Conservation (phyloP, 2,329 filamentous ascomycete genomes). For the Sporothrix globosa region DNA sequence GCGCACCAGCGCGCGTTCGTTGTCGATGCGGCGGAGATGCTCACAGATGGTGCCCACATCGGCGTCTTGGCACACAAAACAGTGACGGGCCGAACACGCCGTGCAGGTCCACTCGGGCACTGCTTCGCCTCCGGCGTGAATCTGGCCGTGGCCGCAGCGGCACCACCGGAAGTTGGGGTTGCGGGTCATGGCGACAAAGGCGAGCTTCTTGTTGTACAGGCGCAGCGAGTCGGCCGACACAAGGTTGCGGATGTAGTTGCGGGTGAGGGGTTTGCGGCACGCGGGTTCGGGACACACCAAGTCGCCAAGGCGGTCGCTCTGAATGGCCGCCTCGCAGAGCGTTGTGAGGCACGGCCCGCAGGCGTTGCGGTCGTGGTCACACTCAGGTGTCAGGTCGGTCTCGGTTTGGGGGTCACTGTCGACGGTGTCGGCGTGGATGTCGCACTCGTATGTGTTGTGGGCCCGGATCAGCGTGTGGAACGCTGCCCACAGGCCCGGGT, state of each 20-base stretch:
- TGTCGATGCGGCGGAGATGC: not conserved
- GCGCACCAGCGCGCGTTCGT: not conserved
- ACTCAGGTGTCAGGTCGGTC: slow-evolving; percentile 1
- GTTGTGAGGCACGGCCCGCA: not conserved
- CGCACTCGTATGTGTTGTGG: slow-evolving; percentile 13
- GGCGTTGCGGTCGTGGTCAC: slow-evolving; percentile 24
- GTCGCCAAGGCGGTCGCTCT: slow-evolving; percentile 20
- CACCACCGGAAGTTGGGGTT: slow-evolving; percentile 20
- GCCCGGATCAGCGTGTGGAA: not conserved
- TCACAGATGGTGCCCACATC: not conserved
- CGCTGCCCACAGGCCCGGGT: not conserved
- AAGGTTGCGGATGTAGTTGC: not conserved
- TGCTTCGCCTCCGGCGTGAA: slow-evolving; percentile 1
- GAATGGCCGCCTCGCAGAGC: slow-evolving; percentile 24
- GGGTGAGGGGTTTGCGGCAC: not conserved
- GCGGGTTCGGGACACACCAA: slow-evolving; percentile 13
- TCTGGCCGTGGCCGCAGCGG: slow-evolving; percentile 26
- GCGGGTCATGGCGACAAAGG: slow-evolving; percentile 12
- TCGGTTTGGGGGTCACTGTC: not conserved
- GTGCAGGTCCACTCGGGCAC: slow-evolving; percentile 12
- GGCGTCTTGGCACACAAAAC: slow-evolving; percentile 16
- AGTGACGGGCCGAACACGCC: not conserved
- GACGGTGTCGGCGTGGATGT: slow-evolving; percentile 3
- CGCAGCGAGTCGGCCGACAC: not conserved
- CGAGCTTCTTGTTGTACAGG: slow-evolving; percentile 27